Conservation (phyloP, 2,329 filamentous ascomycete genomes). For the Lithohypha guttulata region DNA sequence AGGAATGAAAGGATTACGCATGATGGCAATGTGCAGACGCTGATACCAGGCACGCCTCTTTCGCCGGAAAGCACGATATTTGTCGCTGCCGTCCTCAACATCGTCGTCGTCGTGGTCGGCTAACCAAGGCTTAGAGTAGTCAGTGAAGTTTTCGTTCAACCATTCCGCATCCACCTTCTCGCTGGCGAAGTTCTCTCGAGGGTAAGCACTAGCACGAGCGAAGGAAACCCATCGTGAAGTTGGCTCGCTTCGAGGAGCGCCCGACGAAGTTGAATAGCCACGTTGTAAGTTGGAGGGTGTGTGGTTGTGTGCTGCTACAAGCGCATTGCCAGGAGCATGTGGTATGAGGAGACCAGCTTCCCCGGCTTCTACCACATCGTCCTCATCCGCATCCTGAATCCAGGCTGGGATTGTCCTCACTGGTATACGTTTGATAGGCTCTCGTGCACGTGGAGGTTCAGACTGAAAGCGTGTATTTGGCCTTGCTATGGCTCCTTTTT, state of each 20-base stretch:
- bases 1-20: constrained; percentile 77
- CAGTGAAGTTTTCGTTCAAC: constrained; percentile 34
- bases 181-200: constrained; percentile 28
- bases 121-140: constrained; percentile 43
- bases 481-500: background rate
- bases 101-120: constrained; percentile 36
- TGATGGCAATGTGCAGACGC: constrained; percentile 55
- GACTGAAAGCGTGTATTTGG: background rate
- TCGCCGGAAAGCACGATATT: constrained; percentile 39
- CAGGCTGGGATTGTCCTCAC: constrained; percentile 24
- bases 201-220: constrained; percentile 33
- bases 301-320: constrained; percentile 38
- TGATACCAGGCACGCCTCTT: constrained; percentile 45
- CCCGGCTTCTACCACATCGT: constrained; percentile 27
- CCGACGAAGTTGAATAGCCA: constrained; percentile 12
- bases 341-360: constrained; percentile 29
- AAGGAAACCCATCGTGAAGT: constrained; percentile 40
- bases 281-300: constrained; percentile 26
- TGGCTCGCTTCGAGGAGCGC: constrained; percentile 21
- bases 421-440: constrained; percentile 2
- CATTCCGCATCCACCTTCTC: constrained; percentile 36
- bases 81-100: constrained; percentile 39
- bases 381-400: constrained; percentile 34
- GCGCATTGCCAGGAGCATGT: constrained; percentile 29
- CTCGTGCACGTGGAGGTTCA: constrained; percentile 4